Conservation (phyloP, 2,329 filamentous ascomycete genomes). For the Blastomyces silverae region DNA sequence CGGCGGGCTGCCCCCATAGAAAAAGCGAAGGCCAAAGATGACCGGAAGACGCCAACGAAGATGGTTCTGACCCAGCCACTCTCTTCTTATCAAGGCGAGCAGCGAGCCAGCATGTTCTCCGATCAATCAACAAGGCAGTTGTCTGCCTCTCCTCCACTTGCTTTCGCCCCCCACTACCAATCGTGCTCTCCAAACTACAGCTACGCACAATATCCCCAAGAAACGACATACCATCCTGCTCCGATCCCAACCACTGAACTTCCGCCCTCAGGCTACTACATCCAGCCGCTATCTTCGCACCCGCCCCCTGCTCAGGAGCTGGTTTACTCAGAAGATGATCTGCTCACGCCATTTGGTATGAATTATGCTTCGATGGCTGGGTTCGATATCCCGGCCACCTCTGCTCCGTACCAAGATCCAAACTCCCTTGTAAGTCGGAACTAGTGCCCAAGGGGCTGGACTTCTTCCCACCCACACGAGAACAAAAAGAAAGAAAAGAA, state of each 20-base stretch:
- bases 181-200: constrained; percentile 43
- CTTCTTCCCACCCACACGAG: not conserved
- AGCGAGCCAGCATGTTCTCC: constrained; percentile 49
- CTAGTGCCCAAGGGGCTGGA: constrained; percentile 5
- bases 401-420: constrained; percentile 33
- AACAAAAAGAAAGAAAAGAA: not conserved
- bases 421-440: constrained; percentile 13
- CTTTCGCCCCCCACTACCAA: constrained; percentile 45
- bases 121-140: constrained; percentile 54
- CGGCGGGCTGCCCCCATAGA: constrained; percentile 19
- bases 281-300: constrained; percentile 35
- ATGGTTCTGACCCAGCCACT: constrained; percentile 31
- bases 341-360: constrained; percentile 54
- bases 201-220: constrained; percentile 31
- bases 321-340: constrained; percentile 48
- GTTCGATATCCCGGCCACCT: constrained; percentile 44
- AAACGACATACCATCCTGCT: constrained; percentile 33
- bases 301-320: constrained; percentile 41
- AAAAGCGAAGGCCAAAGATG: constrained; percentile 28
- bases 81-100: constrained; percentile 42
- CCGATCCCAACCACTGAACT: constrained; percentile 31
- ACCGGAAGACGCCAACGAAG: constrained; percentile 19
- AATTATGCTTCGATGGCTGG: constrained; percentile 55
- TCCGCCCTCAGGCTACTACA: constrained; percentile 36
- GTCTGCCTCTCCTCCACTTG: constrained; percentile 52